Base-by-base conservation (phyloP, 1,284 basidiomycete species). In the Leucoagaricus sp. region DNA sequence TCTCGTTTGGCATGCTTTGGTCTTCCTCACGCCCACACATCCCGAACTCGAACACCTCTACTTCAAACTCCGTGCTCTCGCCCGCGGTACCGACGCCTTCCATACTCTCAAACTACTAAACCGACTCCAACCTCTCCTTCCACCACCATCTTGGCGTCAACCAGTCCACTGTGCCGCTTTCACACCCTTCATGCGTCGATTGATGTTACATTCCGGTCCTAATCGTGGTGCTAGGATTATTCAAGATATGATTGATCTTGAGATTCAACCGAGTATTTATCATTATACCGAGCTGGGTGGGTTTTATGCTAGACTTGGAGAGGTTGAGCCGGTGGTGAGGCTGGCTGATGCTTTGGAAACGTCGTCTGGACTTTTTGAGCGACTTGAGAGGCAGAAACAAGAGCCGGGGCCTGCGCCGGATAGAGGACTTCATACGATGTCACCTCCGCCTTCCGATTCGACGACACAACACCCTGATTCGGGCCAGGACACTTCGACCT, bases 201-300 rank as follows among this genome's bases (percentile, higher is more conserved):
- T 78, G 42, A 67, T 71, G 64, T 51, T 49, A 10, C 47, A 56
- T 2, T 50, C 57, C 4, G 67, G 69, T 15, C 53, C 65, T 4
- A 33, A 59, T 15, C 63, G 64, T 3, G 75, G 72, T 1, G 58
- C 66, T 2, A 53, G 61, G 26, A 65, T 78, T 10, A 49, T 80
- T 34, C 57, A 61, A n/a, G 74, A 78, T 40, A 77, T 80, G 71
- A 28, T 71, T 4, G 49, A 63, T 19, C 55, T 71, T 5, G 70
- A 70, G 4, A 50, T 78, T 21, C 52, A 58, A 6, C 77, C 78
- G 0, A 67, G 61, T 7, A 64, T 75, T 1, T 68, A 74, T 50
- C 72, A 76, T 50, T 75, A 72, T 46, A 77, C 76, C 1, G 72
- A 77, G 45, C 55, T 80, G 15, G 75, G 69, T 0, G 69, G 72